These are phyloP conservation scores for Graphiopsis chlorocephala DNA, from an alignment of 2,329 filamentous ascomycete genomes.

Conservation along the genomic window DNA sequence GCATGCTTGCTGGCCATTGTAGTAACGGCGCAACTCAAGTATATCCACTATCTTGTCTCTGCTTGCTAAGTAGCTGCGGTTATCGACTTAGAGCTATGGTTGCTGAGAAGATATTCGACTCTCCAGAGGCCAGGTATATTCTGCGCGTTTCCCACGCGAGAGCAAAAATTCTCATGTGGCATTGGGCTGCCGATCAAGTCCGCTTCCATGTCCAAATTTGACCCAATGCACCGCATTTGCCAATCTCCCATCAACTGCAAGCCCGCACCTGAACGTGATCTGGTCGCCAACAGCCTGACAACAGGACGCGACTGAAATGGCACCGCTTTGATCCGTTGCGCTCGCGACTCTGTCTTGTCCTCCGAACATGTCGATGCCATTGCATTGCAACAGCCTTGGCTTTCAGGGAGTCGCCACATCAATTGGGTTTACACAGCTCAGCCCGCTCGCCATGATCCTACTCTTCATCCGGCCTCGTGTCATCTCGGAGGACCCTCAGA, in stretches of 20 bases:
- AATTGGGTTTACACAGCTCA: not conserved
- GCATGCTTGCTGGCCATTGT: conserved; percentile 15
- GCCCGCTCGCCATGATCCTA: not conserved
- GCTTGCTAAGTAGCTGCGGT: conserved; percentile 20
- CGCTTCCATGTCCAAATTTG: not conserved
- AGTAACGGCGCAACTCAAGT: conserved; percentile 10
- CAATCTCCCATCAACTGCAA: conserved; percentile 1
- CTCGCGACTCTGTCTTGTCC: not conserved
- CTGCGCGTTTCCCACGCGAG: conserved; percentile 13
- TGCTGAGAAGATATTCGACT: conserved; percentile 15
- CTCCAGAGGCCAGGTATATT: conserved; percentile 12
- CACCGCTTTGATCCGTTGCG: not conserved
- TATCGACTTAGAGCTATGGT: conserved; percentile 28
- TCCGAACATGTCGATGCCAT: not conserved
- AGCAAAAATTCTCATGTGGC: conserved; percentile 11
- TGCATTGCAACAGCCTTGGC: not conserved
- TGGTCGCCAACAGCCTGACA: not conserved
- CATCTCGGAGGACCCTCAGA: not conserved
- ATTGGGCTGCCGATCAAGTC: conserved; percentile 4
- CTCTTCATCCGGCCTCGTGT: not conserved
- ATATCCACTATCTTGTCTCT: conserved; percentile 20
- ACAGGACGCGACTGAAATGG: not conserved
- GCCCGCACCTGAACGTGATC: not conserved
- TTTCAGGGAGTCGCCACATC: not conserved
- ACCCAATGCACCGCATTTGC: conserved; percentile 13